Conservation (phyloP, 176 grass and related monocot genomes). For the Oryza longistaminata region DNA sequence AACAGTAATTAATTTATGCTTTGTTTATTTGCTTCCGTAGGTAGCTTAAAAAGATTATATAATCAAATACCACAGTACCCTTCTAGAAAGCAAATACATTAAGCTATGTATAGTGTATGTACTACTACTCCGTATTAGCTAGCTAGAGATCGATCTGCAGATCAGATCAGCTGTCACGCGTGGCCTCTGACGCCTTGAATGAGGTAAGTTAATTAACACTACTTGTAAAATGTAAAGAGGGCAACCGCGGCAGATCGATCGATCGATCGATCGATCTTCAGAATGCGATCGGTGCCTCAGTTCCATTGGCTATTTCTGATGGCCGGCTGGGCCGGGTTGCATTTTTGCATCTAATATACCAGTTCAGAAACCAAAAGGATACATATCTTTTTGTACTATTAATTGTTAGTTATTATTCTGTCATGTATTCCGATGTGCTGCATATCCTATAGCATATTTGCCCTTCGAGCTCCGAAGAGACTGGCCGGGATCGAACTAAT, state of each 20-base stretch:
- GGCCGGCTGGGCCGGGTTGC: too few relatives aligned
- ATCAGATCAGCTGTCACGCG: conserved; percentile 4
- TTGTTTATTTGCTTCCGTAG: background rate
- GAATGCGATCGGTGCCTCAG: background rate
- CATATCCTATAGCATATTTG: background rate
- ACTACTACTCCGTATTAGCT: too few relatives aligned
- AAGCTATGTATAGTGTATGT: background rate
- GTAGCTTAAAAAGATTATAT: background rate
- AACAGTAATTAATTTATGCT: background rate
- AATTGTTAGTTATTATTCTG: background rate
- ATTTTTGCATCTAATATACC: conserved; percentile 8
- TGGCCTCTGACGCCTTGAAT: conserved; percentile 28
- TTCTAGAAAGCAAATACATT: conserved; percentile 16
- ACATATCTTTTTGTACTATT: background rate
- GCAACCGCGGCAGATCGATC: conserved; percentile 33
- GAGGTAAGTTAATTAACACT: background rate
- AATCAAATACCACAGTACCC: background rate
- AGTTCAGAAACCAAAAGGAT: background rate
- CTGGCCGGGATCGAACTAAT: background rate
- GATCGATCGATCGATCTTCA: conserved; percentile 10
- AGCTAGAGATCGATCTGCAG: background rate
- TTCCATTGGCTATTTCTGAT: background rate
- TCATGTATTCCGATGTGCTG: background rate
- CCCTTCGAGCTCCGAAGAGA: background rate
- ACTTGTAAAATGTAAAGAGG: background rate